Conservation (phyloP, 1,284 basidiomycete genomes). For the Pholiota adiposa region DNA sequence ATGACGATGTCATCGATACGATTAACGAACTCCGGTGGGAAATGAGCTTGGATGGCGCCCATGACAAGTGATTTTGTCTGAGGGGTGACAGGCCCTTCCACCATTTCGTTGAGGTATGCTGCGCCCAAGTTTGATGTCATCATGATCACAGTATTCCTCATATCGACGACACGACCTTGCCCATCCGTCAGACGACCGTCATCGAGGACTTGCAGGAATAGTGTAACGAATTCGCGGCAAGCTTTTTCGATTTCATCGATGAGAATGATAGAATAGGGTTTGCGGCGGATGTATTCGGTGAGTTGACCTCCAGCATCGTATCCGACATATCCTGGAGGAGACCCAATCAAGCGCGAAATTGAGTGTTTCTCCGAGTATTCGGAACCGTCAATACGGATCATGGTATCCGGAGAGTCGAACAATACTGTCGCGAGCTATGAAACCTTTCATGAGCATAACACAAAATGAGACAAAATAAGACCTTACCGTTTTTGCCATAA, state of each 20-base stretch:
- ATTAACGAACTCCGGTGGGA: constrained; percentile 94
- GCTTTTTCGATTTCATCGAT: constrained; percentile 93
- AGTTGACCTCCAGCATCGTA: constrained; percentile 91
- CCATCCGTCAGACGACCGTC: constrained; percentile 95
- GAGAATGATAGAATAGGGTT: constrained; percentile 83
- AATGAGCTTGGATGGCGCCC: constrained; percentile 79
- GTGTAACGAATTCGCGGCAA: constrained; percentile 86
- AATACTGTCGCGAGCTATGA: constrained; percentile 80
- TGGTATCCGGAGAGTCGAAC: constrained; percentile 89
- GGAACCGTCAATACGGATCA: constrained; percentile 91
- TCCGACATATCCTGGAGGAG: constrained; percentile 89
- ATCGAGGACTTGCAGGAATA: constrained; percentile 94
- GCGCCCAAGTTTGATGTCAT: constrained; percentile 94
- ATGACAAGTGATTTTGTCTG: constrained; percentile 75
- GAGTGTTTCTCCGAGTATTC: constrained; percentile 96
- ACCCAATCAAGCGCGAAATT: constrained; percentile 87
- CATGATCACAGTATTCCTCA: constrained; percentile 91
- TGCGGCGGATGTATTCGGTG: constrained; percentile 89
- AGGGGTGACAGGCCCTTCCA: constrained; percentile 70
- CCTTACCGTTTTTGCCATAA: constrained; percentile 88
- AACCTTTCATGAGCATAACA: constrained; percentile 20
- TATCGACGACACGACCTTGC: constrained; percentile 76
- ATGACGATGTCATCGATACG: constrained; percentile 90
- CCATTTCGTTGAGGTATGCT: constrained; percentile 77
- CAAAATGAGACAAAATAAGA: background rate